phyloP scores from a whole-genome alignment of 805 yeast species.

The Danielozyma ontarioensis region DNA sequence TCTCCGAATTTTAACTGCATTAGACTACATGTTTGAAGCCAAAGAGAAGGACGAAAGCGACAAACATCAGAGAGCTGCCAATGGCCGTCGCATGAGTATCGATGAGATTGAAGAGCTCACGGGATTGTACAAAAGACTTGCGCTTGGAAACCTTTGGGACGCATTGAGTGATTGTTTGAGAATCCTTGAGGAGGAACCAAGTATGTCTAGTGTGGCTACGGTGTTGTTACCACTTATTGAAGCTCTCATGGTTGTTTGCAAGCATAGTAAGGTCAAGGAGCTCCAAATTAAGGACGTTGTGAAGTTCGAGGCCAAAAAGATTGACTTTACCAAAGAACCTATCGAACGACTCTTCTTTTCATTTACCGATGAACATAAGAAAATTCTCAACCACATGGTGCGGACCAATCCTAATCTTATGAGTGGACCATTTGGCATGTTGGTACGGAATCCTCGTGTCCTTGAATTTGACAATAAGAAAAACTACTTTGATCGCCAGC shows the following conservation, averaged over 20 bases:
- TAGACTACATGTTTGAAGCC: conserved; percentile 70
- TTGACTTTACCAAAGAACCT: conserved; percentile 69
- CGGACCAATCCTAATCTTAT: conserved; percentile 84
- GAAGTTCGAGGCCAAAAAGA: conserved; percentile 57
- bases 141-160: conserved; percentile 80
- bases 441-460: conserved; percentile 83
- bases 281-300: conserved; percentile 47
- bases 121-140: conserved; percentile 57
- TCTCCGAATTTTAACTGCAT: conserved; percentile 79
- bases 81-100: conserved; percentile 1
- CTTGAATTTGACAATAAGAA: conserved; percentile 93
- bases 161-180: conserved; percentile 70
- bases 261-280: conserved; percentile 66
- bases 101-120: conserved; percentile 46
- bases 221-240: conserved; percentile 83
- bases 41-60: conserved; percentile 18
- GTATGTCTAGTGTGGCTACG: conserved; percentile 56
- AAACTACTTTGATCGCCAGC: conserved; percentile 71
- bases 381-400: conserved; percentile 86
- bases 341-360: conserved; percentile 75
- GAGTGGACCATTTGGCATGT: conserved; percentile 92
- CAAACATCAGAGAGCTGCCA: conserved; percentile 7
- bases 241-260: conserved; percentile 93
- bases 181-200: conserved; percentile 53
- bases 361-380: conserved; percentile 84